Evolutionary conservation across 2,329 filamentous ascomycete genomes (phyloP), one percentile per base, ranked within the genome.

Genomic region (Coniella lustricola): DNA sequence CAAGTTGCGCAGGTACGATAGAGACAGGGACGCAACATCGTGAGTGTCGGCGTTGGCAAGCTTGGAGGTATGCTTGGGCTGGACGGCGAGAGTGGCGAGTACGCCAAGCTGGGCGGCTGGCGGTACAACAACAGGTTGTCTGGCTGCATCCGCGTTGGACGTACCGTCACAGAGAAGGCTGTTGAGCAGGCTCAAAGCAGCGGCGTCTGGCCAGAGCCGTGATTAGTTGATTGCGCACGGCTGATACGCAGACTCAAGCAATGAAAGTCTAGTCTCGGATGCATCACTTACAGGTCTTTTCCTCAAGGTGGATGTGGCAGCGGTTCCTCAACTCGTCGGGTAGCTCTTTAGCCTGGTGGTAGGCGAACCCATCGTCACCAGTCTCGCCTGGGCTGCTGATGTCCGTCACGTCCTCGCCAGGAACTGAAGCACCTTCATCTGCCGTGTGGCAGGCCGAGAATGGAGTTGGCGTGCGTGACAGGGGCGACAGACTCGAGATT

Each of bases 71-170:
- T 86, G 79, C 20, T 72, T 69, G 0, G 91, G 91, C 59, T 95
- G 89, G 13, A 93, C 77, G n/a, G 84, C 67, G n/a, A 96, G 72
- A 2, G 88, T 93, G 37, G 76, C 81, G n/a, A 90, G 76, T 8
- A 96, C 72, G 7, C 87, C 83, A 20, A 97, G 72, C 55, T 91
- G 83, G 49, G 80, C 77, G 0, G 85, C 75, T 2, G 85, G 79
- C 1, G 91, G 87, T 16, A 89, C 67, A 50, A 77, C 77, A 10
- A 78, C 77, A 1, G 79, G 71, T 29, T 66, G 67, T 10, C 60
- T 22, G 21, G 37, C 40, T 45, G 38, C 51, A 33, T 13, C 38
- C 21, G 40, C 53, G 47, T 48, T 60, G 7, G 66, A 64, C 59
- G 62, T 59, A 48, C 80, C 77, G 13, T 80, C 72, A 2, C 69